A percentile compares a stretch with the other conserved stretches of the same genome.
These are phyloP conservation scores for Russula abietina DNA, from an alignment of 768 basidiomycete species.

Conservation along the genomic window DNA sequence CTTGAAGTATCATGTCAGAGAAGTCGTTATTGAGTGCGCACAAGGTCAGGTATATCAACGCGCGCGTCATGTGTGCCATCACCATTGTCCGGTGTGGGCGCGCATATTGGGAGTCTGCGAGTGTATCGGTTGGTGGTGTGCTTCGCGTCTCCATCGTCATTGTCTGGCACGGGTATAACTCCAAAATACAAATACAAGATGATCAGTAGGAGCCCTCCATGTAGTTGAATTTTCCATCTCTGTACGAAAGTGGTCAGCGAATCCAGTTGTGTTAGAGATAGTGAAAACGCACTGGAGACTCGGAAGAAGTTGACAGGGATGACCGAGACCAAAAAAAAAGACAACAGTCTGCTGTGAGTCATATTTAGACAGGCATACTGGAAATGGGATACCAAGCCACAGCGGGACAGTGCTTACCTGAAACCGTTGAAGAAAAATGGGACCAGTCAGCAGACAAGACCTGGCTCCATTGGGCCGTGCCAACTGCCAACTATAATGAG, in stretches of 20 bases:
- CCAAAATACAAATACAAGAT: slow-evolving; percentile 75
- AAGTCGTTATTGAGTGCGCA: no score
- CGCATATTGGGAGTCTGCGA: no score
- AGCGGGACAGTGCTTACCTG: slow-evolving; percentile 40
- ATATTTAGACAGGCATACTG: slow-evolving; percentile 1
- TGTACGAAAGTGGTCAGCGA: slow-evolving; percentile 24
- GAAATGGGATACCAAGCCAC: not conserved
- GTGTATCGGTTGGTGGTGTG: no score
- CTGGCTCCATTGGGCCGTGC: slow-evolving; percentile 35
- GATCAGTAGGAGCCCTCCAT: slow-evolving; percentile 84
- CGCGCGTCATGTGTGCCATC: no score
- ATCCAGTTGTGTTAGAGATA: not conserved
- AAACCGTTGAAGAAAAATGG: slow-evolving; percentile 77
- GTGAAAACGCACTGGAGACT: slow-evolving; percentile 49
- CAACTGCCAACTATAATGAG: slow-evolving; percentile 88
- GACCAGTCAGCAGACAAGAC: slow-evolving; percentile 10
- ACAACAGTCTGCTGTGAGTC: slow-evolving; percentile 59
- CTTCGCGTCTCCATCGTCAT: no score
- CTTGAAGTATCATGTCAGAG: no score
- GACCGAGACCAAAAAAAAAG: slow-evolving; percentile 83
- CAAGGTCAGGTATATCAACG: no score
- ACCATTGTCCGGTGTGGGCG: no score
- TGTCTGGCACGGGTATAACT: no score
- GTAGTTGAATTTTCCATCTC: slow-evolving; percentile 83
- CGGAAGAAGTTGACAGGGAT: slow-evolving; percentile 83